Base-by-base conservation (phyloP, 2,329 filamentous ascomycete genomes). In the Colletotrichum godetiae region DNA sequence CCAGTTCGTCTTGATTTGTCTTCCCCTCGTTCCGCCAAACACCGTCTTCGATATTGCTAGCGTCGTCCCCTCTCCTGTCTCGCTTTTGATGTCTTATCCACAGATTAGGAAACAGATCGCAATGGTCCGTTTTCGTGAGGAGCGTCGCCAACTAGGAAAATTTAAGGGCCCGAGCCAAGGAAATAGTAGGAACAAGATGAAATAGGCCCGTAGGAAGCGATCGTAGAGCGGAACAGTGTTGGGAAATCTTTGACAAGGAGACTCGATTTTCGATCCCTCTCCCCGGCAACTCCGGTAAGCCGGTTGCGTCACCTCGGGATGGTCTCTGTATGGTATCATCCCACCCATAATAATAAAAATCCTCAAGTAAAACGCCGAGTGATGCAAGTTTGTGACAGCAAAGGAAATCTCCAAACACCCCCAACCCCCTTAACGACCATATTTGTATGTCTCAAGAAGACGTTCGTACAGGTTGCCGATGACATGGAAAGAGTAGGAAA, bases 321-420 rank as follows among this genome's bases (percentile, higher is more conserved):
- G 61, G 67, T 61, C 67, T 71, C 52, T 70, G 67, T 72, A 62
- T 72, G 71, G 67, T 72, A 73, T 73, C 67, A 67, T 73, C 56
- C 71, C 62, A 62, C 55, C 56, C 67, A 52, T 35, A 31, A 49
- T 11, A 19, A 33, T 15, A 57, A 19, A 53, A 53, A 35, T 27
- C 10, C n/a, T n/a, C n/a, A n/a, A 33, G 52, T 55, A 53, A 58
- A 64, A 73, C 70, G 70, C 70, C 70, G 42, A 46, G 37, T 65
- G 53, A 73, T 73, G 70, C 70, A 73, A 37, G 57, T 46, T 59
- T 68, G 59, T 73, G 31, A 73, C 53, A 69, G 22, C 31, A 3
- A 37, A 52, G 52, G 3, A 60, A 63, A 62, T 33, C 22, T 33
- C 61, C 57, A 24, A 22, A 56, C 31, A 29, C 31, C 66, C 33